Conservation (phyloP, 805 yeast species). For the Ogataea sp. region DNA sequence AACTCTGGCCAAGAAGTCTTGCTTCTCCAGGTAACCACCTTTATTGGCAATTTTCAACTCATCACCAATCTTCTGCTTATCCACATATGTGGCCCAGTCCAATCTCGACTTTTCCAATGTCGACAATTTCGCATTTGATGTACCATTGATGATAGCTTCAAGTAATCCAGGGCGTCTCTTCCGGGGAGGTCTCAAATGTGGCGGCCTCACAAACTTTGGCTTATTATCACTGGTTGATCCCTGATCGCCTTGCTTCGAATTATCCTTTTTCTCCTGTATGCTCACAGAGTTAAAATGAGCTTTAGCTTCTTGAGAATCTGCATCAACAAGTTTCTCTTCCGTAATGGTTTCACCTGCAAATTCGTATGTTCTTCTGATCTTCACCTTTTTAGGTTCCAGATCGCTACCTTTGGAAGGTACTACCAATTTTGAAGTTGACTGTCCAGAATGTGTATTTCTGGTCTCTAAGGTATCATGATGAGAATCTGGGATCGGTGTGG, state of each 20-base stretch:
- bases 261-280: conserved; percentile 18
- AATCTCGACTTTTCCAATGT: conserved; percentile 88
- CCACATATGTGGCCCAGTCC: conserved; percentile 95
- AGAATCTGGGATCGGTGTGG: background rate
- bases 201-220: conserved; percentile 3
- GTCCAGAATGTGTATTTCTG: too few species aligned
- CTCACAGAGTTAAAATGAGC: conserved; percentile 61
- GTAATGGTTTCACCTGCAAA: conserved; percentile 83
- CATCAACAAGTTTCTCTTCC: conserved; percentile 72
- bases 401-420: background rate
- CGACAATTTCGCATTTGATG: conserved; percentile 71
- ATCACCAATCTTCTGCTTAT: conserved; percentile 73
- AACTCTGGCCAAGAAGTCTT: conserved; percentile 77
- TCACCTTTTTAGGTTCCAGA: conserved; percentile 41
- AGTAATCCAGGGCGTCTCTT: conserved; percentile 68
- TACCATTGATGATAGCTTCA: conserved; percentile 63
- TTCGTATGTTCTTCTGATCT: conserved; percentile 69
- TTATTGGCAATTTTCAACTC: conserved; percentile 76
- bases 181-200: conserved; percentile 26
- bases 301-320: conserved; percentile 77
- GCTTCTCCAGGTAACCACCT: conserved; percentile 86
- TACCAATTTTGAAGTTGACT: too few species aligned
- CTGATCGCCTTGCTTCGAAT: background rate
- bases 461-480: too few species aligned
- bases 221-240: conserved; percentile 1